These are phyloP conservation scores for Solanum hybrid DNA, from an alignment of 305 asterid species.

Conservation along the genomic window DNA sequence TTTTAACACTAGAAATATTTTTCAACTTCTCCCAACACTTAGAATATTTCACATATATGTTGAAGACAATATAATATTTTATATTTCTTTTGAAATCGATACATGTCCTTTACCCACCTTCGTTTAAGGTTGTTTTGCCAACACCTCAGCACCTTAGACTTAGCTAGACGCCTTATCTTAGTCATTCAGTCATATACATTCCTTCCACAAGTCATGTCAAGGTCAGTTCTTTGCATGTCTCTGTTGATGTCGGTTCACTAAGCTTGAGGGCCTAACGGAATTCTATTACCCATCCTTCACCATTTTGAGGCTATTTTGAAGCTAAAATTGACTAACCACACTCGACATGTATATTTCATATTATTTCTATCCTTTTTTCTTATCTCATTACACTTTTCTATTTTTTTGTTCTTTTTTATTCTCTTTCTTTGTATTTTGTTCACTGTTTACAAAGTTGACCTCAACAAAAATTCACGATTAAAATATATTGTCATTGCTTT, in stretches of 20 bases:
- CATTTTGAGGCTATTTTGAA: neutral
- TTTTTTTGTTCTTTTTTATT: neutral
- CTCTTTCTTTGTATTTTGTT: neutral
- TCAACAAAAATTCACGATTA: neutral
- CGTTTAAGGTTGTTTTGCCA: neutral
- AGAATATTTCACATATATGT: neutral
- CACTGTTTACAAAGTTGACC: neutral
- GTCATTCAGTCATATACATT: neutral
- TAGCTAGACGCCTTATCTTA: neutral
- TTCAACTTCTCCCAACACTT: neutral
- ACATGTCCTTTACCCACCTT: neutral
- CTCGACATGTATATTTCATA: neutral
- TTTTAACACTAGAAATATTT: neutral
- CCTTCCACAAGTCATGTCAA: neutral
- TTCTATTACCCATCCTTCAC: neutral
- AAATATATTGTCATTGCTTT: neutral
- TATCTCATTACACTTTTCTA: neutral
- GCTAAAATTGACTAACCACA: neutral
- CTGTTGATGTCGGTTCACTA: neutral
- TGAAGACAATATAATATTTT: neutral
- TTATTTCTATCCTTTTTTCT: neutral
- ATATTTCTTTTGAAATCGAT: neutral
- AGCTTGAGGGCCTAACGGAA: neutral
- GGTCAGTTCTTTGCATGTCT: neutral
- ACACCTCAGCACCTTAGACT: neutral